Conservation (phyloP, 768 basidiomycete genomes). For the Daedaleopsis sinensis region DNA sequence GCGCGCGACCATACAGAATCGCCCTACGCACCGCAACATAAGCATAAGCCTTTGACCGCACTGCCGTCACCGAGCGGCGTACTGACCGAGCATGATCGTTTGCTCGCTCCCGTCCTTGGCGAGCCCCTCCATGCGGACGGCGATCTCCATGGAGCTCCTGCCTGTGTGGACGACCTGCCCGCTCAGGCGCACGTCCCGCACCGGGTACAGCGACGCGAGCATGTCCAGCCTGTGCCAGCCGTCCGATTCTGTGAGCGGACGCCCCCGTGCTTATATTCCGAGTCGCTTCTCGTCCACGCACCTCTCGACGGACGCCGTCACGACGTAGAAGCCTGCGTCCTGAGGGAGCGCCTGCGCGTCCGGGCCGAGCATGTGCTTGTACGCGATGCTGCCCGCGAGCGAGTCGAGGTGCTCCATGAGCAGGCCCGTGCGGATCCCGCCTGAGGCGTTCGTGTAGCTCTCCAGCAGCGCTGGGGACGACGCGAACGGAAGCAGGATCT, state of each 20-base stretch:
- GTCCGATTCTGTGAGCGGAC: too few relatives aligned
- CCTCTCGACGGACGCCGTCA: constrained; percentile 85
- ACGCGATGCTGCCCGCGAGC: constrained; percentile 82
- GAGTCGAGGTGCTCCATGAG: constrained; percentile 84
- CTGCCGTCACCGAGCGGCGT: background rate
- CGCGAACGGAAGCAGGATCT: constrained; percentile 64
- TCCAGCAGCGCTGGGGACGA: constrained; percentile 62
- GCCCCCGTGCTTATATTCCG: too few relatives aligned
- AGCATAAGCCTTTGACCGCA: background rate
- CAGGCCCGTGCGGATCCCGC: constrained; percentile 72
- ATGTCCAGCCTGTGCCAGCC: constrained; percentile 58
- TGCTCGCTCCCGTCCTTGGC: constrained; percentile 50
- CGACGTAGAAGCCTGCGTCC: constrained; percentile 76
- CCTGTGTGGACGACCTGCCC: constrained; percentile 85
- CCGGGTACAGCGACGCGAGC: constrained; percentile 58
- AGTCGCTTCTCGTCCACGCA: too few relatives aligned
- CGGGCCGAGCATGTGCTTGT: constrained; percentile 80
- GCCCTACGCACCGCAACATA: constrained; percentile 47
- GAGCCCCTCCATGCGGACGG: constrained; percentile 78
- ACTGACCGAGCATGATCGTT: constrained; percentile 66
- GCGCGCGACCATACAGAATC: constrained; percentile 90
- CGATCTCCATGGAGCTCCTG: constrained; percentile 81
- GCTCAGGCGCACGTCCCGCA: constrained; percentile 70
- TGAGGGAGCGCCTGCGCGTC: constrained; percentile 55
- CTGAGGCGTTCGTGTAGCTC: constrained; percentile 70